Conservation (phyloP, 805 yeast genomes). For the Candida wancherniae region DNA sequence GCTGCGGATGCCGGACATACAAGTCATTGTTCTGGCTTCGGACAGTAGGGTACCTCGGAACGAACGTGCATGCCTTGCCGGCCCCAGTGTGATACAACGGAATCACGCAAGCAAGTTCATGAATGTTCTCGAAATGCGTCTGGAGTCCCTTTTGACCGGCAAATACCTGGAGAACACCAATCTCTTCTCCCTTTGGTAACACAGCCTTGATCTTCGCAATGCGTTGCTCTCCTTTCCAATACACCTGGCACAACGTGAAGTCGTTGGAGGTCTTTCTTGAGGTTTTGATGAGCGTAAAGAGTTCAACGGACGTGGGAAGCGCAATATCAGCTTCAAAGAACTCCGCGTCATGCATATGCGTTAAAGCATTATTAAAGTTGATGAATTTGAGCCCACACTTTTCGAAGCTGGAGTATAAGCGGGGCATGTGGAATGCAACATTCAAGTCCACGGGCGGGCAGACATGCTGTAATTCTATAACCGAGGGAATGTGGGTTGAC, state of each 20-base stretch:
- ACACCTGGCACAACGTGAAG: constrained; percentile 70
- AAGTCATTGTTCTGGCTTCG: constrained; percentile 66
- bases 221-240: constrained; percentile 62
- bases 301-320: constrained; percentile 66
- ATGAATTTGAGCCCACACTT: constrained; percentile 50
- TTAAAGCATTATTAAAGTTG: constrained; percentile 72
- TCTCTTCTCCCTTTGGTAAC: constrained; percentile 61
- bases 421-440: constrained; percentile 75
- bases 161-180: constrained; percentile 73
- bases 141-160: constrained; percentile 63
- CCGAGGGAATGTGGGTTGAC: constrained; percentile 82
- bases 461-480: constrained; percentile 77
- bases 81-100: constrained; percentile 73
- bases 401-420: constrained; percentile 80
- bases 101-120: constrained; percentile 67
- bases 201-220: constrained; percentile 75
- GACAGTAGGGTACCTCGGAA: constrained; percentile 67
- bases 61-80: constrained; percentile 60
- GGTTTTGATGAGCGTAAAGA: constrained; percentile 55
- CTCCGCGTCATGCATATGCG: constrained; percentile 70
- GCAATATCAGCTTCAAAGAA: constrained; percentile 71
- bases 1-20: constrained; percentile 83
- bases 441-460: constrained; percentile 78
- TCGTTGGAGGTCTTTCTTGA: constrained; percentile 45
- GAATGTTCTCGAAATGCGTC: constrained; percentile 51